Base-by-base conservation (phyloP, 441 rosid species). In the Dalechampia spathulata region DNA sequence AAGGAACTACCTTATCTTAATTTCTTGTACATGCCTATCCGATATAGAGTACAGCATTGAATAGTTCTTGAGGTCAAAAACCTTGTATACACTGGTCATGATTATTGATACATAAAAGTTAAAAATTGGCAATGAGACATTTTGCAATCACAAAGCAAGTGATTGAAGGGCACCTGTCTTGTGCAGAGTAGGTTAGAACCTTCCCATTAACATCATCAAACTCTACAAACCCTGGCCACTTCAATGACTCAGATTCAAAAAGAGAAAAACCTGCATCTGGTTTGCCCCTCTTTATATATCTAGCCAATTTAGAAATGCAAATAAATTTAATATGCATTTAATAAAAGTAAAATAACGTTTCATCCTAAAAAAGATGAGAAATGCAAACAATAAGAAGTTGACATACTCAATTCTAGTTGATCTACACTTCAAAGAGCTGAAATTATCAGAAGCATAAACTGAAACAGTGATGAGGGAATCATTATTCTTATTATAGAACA, bases 221-320 rank as follows among this genome's bases (percentile, higher is more conserved):
- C 78, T 87, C 96, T 20, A 87, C 90, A 73, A 87, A 87, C 43
- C 92, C 96, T 11, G 96, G 92, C 96, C 96, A 87, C 66, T 84
- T 87, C 56, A 87, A 71, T 7, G 90, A 82, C 50, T 84, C 87
- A 14, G 96, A 84, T 67, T 85, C 96, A 73, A 87, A 87, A 52
- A 87, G 87, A 22, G 96, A 61, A 75, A 85, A 87, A 8, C 92
- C 96, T 1, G 90, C 83, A 62, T 82, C 87, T 5, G 90, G 82
- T 61, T 84, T 78, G 47, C 84, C 86, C 64, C 84, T 81, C 40
- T 73, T 66, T 52, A 87, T 84, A 68, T 87, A 84, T 60, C 96
- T 87, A 73, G 63, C 27, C 56, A 71, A 23, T 51, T 12, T n/a
- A n/a, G n/a, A n/a, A 49, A 41, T 14, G 50, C 36, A 30, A 15